Percentiles rank a stretch among this genome's conserved stretches.
These are phyloP conservation scores for Serendipita sp. DNA, from an alignment of 768 basidiomycete genomes.

Conservation along the genomic window DNA sequence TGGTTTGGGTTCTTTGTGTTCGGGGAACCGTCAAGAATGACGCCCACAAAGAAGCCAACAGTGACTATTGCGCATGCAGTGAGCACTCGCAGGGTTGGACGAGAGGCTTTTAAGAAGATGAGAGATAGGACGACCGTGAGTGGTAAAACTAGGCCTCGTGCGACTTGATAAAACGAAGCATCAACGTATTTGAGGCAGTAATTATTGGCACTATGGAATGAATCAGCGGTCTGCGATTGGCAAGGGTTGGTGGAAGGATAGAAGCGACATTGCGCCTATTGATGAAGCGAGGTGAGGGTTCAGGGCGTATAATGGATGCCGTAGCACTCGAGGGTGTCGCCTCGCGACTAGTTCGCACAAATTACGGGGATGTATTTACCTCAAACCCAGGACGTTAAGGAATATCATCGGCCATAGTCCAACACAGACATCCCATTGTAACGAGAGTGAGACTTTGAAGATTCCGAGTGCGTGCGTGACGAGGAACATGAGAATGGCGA, in stretches of 20 bases:
- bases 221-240: not conserved
- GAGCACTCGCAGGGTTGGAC: constrained; percentile 63
- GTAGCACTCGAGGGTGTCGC: not conserved
- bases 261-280: not conserved
- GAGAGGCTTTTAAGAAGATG: constrained; percentile 47
- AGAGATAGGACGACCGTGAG: constrained; percentile 86
- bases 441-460: constrained; percentile 47
- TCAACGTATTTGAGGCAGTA: constrained; percentile 89
- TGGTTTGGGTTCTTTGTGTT: constrained; percentile 12
- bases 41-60: constrained; percentile 78
- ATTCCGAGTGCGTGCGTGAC: constrained; percentile 44
- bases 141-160: constrained; percentile 83
- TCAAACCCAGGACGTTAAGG: constrained; percentile 71
- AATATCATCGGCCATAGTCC: constrained; percentile 60
- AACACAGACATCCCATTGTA: constrained; percentile 51
- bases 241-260: constrained; percentile 10
- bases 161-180: constrained; percentile 90
- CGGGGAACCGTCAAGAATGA: constrained; percentile 52
- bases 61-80: constrained; percentile 70
- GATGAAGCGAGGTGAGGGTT: not conserved
- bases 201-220: constrained; percentile 54
- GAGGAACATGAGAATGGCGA: constrained; percentile 64
- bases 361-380: constrained; percentile 27
- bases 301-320: constrained; percentile 17
- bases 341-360: not conserved